Conservation (phyloP, 306 rosid species). For the Biancaea sappan region DNA sequence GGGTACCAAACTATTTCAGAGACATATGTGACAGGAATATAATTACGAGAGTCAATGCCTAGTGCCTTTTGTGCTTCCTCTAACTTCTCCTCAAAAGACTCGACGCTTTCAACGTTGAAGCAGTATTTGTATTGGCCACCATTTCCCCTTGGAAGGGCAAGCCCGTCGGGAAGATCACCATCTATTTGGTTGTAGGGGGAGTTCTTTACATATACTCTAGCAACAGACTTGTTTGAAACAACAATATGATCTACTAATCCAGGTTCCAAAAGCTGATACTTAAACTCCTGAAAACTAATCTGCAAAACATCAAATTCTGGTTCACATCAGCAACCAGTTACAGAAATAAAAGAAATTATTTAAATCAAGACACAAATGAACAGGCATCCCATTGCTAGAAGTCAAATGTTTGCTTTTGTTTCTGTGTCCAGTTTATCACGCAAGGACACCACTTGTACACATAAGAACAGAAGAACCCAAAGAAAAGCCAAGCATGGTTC, state of each 20-base stretch:
- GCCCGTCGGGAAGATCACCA: constrained; percentile 43
- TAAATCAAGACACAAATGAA: constrained; percentile 21
- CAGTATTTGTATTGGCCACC: constrained; percentile 49
- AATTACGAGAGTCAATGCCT: constrained; percentile 58
- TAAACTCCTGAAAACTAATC: constrained; percentile 74
- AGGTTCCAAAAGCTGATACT: constrained; percentile 62
- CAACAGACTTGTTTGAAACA: constrained; percentile 63
- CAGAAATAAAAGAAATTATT: constrained; percentile 17
- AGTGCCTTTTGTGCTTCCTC: constrained; percentile 65
- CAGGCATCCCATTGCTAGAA: constrained; percentile 5
- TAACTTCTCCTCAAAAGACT: constrained; percentile 65
- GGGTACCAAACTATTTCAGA: constrained; percentile 43
- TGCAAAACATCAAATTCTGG: constrained; percentile 41
- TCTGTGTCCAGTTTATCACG: background rate
- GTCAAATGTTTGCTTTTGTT: background rate
- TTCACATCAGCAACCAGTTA: constrained; percentile 10
- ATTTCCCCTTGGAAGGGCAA: constrained; percentile 37
- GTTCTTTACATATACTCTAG: constrained; percentile 60
- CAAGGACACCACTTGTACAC: constrained; percentile 19
- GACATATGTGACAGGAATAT: constrained; percentile 59
- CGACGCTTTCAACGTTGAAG: constrained; percentile 63
- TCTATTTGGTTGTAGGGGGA: constrained; percentile 34
- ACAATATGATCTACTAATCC: constrained; percentile 65
- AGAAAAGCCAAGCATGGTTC: too few species aligned
- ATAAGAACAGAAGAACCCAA: constrained; percentile 10